These are phyloP conservation scores for Coemansia sp. DNA, from an alignment of 192 early-diverging fungal genomes.

Conservation along the genomic window DNA sequence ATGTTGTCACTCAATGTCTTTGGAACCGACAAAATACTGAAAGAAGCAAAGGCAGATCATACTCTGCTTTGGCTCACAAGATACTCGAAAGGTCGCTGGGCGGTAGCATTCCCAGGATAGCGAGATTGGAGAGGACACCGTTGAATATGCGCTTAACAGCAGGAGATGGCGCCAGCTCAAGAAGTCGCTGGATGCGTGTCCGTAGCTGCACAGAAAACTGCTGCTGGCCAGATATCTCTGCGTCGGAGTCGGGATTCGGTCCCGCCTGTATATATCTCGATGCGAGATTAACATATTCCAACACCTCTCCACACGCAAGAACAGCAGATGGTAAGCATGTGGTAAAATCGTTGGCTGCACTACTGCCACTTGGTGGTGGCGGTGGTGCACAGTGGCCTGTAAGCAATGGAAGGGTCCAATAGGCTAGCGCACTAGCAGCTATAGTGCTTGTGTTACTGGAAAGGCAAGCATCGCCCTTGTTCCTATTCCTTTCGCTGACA, in stretches of 20 bases:
- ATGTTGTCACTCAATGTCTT: not conserved
- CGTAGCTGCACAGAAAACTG: conserved; percentile 31
- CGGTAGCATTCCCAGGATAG: conserved; percentile 29
- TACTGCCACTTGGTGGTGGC: not conserved
- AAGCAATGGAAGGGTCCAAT: conserved; percentile 37
- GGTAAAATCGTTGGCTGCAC: not conserved
- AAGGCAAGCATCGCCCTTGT: not conserved
- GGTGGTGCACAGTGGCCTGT: conserved; percentile 8
- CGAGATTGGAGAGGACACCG: conserved; percentile 20
- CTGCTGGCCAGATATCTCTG: not conserved
- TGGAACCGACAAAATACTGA: not conserved
- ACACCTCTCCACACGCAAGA: conserved; percentile 14
- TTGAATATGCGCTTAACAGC: conserved; percentile 7
- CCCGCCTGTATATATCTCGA: not conserved
- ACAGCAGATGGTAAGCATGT: not conserved
- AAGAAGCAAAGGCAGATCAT: not conserved
- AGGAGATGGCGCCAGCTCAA: conserved; percentile 14
- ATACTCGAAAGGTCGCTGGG: conserved; percentile 25
- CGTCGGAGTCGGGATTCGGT: not conserved
- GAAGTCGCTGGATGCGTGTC: conserved; percentile 25
- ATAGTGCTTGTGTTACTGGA: not conserved
- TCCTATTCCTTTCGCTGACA: not conserved
- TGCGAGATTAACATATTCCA: conserved; percentile 13
- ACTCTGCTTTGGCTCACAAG: conserved; percentile 8
- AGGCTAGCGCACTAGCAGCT: not conserved